Evolutionary conservation across 2,329 filamentous ascomycete genomes (phyloP), one percentile per base, ranked within the genome.

Genomic region (Didymella pomorum): DNA sequence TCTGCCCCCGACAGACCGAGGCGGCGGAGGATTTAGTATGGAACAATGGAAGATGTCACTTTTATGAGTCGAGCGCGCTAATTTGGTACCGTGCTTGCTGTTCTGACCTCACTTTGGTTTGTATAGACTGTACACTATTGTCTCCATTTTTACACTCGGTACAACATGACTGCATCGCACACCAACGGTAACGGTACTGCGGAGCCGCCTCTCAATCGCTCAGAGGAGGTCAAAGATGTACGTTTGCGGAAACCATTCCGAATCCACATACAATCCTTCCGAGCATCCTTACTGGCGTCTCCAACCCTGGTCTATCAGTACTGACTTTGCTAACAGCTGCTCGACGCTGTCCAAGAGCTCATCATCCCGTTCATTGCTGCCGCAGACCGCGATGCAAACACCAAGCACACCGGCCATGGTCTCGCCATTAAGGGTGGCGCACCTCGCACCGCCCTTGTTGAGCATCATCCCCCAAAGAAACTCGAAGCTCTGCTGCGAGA

Each of bases 351-450:
- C 47, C 85, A 89, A 76, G 79, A 82, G 9, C 81, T 92, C 53
- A 84, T 93, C 56, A 79, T 92, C 20, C 87, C 88, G 0, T 93
- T 90, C 75, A 87, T 94, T 67, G 83, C 80, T 60, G 80, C 83
- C n/a, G 89, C 90, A 39, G 90, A 93, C 76, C 82, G 88, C 55
- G 80, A 84, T 68, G 84, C 87, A 20, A 79, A 82, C 2, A 72
- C 78, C 7, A 81, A 87, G 84, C 65, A 81, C 78, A 50, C 82
- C 0, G 87, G 87, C 23, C 80, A 84, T 63, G 79, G 83, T 84
- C 63, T 87, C 74, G 54, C 83, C 78, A 74, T 89, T 83, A 87
- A 90, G 90, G 71, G 82, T 80, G 25, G 86, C 60, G 80, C 56
- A 70, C 64, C 83, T 70, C 72, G 77, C 55, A 78, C 78, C 12